Percentiles rank a stretch among this genome's conserved stretches.
Conservation (phyloP, 352 stramenopile genomes). For the Phytopythium ostracodes region DNA sequence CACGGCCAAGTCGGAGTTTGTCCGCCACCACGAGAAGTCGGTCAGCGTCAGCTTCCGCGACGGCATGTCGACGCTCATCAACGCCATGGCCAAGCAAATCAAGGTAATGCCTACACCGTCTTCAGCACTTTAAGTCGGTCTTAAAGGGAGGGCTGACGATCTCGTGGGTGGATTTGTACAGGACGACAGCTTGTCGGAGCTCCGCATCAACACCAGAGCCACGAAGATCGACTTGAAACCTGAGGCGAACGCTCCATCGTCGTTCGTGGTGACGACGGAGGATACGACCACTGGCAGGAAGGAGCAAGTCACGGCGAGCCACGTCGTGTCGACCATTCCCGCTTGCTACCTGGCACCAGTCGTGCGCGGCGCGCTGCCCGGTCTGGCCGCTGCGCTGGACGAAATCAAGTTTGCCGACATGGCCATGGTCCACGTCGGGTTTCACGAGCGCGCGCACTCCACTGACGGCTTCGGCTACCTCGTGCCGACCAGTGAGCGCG, state of each 20-base stretch:
- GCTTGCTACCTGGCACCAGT: conserved; percentile 48
- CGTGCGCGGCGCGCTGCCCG: conserved; percentile 38
- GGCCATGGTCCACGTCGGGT: conserved; percentile 81
- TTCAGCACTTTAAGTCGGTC: background rate
- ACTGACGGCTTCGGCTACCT: conserved; percentile 86
- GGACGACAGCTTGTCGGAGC: conserved; percentile 34
- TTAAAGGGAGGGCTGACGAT: background rate
- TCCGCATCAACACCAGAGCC: conserved; percentile 37
- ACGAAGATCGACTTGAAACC: conserved; percentile 18
- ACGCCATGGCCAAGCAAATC: conserved; percentile 39
- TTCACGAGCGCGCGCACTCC: conserved; percentile 46
- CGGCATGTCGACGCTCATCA: conserved; percentile 74
- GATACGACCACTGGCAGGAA: conserved; percentile 20
- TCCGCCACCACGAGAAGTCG: conserved; percentile 57
- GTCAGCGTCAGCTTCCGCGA: conserved; percentile 84
- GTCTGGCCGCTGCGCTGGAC: conserved; percentile 41
- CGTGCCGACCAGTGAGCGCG: conserved; percentile 62
- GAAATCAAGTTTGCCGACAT: conserved; percentile 80
- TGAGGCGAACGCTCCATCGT: conserved; percentile 9
- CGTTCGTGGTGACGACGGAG: conserved; percentile 42
- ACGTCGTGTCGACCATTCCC: conserved; percentile 80
- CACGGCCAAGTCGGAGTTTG: conserved; percentile 62
- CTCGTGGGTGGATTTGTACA: background rate
- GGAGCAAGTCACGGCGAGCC: conserved; percentile 43
- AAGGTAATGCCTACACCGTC: conserved; percentile 16